Evolutionary conservation across 768 basidiomycete species (phyloP).

Genomic region (Trametes cingulata): DNA sequence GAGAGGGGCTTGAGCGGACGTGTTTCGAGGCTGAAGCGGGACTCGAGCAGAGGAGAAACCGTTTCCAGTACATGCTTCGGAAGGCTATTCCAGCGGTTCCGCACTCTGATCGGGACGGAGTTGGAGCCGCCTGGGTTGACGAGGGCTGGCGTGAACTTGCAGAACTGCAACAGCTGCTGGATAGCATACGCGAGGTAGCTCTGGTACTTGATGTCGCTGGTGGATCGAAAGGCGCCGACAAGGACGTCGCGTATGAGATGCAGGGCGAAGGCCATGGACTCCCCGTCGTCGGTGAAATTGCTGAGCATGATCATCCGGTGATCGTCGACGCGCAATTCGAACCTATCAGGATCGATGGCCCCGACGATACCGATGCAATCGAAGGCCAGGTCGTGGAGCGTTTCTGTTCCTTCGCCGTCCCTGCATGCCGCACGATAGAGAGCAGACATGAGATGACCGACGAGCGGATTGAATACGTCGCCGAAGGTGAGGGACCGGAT

Average conservation of each 20-base stretch:
- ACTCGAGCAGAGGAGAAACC: slow-evolving; percentile 79
- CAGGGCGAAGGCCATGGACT: slow-evolving; percentile 76
- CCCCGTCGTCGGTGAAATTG: slow-evolving; percentile 80
- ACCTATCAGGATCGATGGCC: slow-evolving; percentile 93
- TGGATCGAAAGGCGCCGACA: slow-evolving; percentile 87
- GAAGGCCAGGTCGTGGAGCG: slow-evolving; percentile 69
- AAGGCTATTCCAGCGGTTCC: slow-evolving; percentile 75
- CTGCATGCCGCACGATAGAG: slow-evolving; percentile 72
- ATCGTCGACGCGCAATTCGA: slow-evolving; percentile 62
- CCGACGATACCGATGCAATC: slow-evolving; percentile 92
- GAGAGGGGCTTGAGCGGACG: slow-evolving; percentile 11
- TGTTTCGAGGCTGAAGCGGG: slow-evolving; percentile 48
- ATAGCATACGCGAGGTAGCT: slow-evolving; percentile 87
- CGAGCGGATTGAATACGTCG: slow-evolving; percentile 79
- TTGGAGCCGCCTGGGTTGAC: slow-evolving; percentile 50
- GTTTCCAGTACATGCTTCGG: slow-evolving; percentile 86
- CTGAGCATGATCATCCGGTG: slow-evolving; percentile 69
- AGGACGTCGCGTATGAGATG: slow-evolving; percentile 86
- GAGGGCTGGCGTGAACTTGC: slow-evolving; percentile 80
- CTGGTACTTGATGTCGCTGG: slow-evolving; percentile 93
- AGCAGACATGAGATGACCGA: slow-evolving; percentile 66
- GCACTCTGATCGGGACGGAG: slow-evolving; percentile 62
- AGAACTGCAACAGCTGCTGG: slow-evolving; percentile 86
- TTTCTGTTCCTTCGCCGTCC: slow-evolving; percentile 75
- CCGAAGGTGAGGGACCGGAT: slow-evolving; percentile 71